These are phyloP conservation scores for Ophiostoma perfectum DNA, from an alignment of 2,329 filamentous ascomycete species.

Conservation along the genomic window DNA sequence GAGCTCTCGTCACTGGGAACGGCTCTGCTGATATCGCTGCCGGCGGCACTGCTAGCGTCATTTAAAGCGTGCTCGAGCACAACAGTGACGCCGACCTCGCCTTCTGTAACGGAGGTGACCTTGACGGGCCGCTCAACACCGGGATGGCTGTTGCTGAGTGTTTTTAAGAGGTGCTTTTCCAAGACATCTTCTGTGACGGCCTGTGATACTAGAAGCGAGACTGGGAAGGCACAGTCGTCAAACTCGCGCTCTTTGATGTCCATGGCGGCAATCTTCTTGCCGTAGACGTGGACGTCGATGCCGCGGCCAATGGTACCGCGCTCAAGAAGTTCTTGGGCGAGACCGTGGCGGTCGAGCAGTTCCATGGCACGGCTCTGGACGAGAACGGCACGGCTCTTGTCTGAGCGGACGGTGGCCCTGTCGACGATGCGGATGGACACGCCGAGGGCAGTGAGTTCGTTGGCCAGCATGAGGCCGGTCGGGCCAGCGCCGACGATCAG, in stretches of 20 bases:
- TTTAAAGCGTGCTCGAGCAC: constrained; percentile 19
- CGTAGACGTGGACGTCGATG: constrained; percentile 37
- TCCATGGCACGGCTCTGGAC: constrained; percentile 48
- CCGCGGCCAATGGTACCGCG: constrained; percentile 37
- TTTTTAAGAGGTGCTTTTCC: constrained; percentile 38
- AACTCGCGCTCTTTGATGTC: constrained; percentile 28
- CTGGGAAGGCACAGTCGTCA: constrained; percentile 27
- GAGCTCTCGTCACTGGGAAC: constrained; percentile 25
- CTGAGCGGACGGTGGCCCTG: constrained; percentile 31
- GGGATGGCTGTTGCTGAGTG: constrained; percentile 35
- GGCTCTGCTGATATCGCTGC: background rate
- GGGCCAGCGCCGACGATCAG: constrained; percentile 44
- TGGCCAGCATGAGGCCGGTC: constrained; percentile 40
- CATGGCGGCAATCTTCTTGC: constrained; percentile 32
- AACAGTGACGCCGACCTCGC: constrained; percentile 27
- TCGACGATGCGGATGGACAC: constrained; percentile 39
- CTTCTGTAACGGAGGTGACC: constrained; percentile 23
- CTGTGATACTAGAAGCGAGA: constrained; percentile 28
- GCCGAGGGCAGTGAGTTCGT: constrained; percentile 33
- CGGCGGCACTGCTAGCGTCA: background rate
- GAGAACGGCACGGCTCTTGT: constrained; percentile 40
- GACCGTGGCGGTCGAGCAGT: constrained; percentile 43
- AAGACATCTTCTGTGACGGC: constrained; percentile 29
- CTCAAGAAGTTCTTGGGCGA: constrained; percentile 33
- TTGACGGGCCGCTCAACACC: constrained; percentile 29